Evolutionary conservation across 768 basidiomycete species (phyloP).

Genomic region (Suillus brevipes): DNA sequence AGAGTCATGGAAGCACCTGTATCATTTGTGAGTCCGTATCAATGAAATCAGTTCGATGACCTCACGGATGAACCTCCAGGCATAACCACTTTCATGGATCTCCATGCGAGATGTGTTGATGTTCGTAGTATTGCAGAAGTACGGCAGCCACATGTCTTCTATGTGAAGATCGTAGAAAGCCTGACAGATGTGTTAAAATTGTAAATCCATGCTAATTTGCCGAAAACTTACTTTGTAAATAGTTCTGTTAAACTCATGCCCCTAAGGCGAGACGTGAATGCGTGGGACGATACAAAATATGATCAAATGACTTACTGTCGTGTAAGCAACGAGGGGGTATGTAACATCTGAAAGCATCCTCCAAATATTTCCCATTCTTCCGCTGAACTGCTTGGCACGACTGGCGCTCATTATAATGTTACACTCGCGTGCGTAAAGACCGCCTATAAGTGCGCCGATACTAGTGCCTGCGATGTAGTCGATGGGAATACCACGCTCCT

Average conservation of each 20-base stretch:
- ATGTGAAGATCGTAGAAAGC: constrained; percentile 94
- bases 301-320: constrained; percentile 48
- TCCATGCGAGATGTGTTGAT: constrained; percentile 97
- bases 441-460: constrained; percentile 91
- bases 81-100: constrained; percentile 97
- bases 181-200: constrained; percentile 35
- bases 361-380: constrained; percentile 93
- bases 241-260: constrained; percentile 91
- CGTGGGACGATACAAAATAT: constrained; percentile 7
- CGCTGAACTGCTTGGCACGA: constrained; percentile 88
- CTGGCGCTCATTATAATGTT: constrained; percentile 85
- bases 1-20: constrained; percentile 95
- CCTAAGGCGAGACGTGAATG: constrained; percentile 46
- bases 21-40: constrained; percentile 9
- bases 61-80: constrained; percentile 90
- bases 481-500: constrained; percentile 90
- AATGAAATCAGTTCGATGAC: constrained; percentile 1
- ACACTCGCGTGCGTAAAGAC: constrained; percentile 92
- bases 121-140: constrained; percentile 97
- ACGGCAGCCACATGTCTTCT: constrained; percentile 98
- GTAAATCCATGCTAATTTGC: constrained; percentile 2
- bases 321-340: constrained; percentile 75
- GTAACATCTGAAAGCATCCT: constrained; percentile 90
- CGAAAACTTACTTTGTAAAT: constrained; percentile 73
- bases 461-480: constrained; percentile 95